Evolutionary conservation across 108 stramenopile species (phyloP).

Genomic region (Aurantiochytrium sp.): DNA sequence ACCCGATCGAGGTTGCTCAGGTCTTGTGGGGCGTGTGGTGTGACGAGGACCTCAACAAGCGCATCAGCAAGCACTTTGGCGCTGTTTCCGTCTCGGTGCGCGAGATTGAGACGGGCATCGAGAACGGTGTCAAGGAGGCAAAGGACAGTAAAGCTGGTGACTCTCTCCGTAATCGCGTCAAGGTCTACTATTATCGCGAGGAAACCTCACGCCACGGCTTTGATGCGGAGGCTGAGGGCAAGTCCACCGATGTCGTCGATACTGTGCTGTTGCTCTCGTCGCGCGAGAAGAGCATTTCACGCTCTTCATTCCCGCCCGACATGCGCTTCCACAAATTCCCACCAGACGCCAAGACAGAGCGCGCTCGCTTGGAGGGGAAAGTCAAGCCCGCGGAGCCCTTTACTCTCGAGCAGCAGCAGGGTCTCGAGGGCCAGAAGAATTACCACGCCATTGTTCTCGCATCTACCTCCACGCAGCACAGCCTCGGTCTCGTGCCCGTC

Average conservation of each 20-base stretch:
- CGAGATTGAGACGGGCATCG: neutral
- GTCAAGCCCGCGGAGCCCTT: neutral
- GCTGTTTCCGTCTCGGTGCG: neutral
- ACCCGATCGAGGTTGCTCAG: neutral
- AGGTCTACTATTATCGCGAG: slow-evolving; percentile 10
- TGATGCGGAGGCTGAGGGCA: neutral
- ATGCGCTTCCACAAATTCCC: neutral
- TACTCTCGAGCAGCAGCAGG: neutral
- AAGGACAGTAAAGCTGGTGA: neutral
- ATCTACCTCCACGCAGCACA: slow-evolving; percentile 6
- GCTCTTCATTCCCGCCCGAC: neutral
- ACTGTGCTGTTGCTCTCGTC: neutral
- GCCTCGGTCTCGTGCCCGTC: slow-evolving; percentile 2
- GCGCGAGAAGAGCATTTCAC: neutral
- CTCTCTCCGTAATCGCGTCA: neutral
- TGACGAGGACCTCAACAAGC: slow-evolving; percentile 20
- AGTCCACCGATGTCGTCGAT: neutral
- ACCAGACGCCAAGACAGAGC: neutral
- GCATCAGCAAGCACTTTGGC: slow-evolving; percentile 15
- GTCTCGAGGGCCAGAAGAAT: neutral
- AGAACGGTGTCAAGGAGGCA: neutral
- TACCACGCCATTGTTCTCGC: neutral
- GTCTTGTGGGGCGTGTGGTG: neutral
- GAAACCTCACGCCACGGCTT: neutral
- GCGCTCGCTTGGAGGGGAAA: neutral